Percentiles rank a stretch among this genome's conserved stretches.
Evolutionary conservation across 148 eudicot genomes (phyloP).

Genomic region (Rhododendron molle): DNA sequence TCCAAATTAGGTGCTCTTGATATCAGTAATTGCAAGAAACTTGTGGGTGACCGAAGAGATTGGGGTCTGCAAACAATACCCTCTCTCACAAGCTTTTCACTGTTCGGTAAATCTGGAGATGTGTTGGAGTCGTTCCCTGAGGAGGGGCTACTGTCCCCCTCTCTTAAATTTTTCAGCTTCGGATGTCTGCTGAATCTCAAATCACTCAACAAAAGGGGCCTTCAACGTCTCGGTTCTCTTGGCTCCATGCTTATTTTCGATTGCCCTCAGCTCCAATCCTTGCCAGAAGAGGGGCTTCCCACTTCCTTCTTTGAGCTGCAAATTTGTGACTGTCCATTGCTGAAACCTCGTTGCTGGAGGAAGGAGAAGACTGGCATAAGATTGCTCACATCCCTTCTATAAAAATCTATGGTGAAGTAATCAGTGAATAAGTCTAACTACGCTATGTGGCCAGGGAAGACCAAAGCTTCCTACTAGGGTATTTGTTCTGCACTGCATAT

Average conservation of each 20-base stretch:
- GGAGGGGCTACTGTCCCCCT: neutral
- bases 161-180: neutral
- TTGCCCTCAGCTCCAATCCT: neutral
- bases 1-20: too few relatives aligned
- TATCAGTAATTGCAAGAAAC: too few relatives aligned
- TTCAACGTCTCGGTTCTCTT: neutral
- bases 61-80: too few relatives aligned
- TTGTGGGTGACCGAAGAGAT: too few relatives aligned
- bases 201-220: neutral
- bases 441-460: too few relatives aligned
- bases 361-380: neutral
- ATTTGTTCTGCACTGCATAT: too few relatives aligned
- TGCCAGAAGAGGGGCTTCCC: neutral
- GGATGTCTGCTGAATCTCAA: neutral
- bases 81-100: too few relatives aligned
- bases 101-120: neutral
- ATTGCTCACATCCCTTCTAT: neutral
- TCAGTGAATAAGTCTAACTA: too few relatives aligned
- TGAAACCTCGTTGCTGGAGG: neutral
- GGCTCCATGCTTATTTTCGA: rapidly evolving
- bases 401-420: too few relatives aligned
- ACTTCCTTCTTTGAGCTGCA: neutral
- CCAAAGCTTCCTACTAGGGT: too few relatives aligned
- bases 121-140: neutral
- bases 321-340: neutral